Conservation (phyloP, 768 basidiomycete genomes). For the Kwoniella pini region DNA sequence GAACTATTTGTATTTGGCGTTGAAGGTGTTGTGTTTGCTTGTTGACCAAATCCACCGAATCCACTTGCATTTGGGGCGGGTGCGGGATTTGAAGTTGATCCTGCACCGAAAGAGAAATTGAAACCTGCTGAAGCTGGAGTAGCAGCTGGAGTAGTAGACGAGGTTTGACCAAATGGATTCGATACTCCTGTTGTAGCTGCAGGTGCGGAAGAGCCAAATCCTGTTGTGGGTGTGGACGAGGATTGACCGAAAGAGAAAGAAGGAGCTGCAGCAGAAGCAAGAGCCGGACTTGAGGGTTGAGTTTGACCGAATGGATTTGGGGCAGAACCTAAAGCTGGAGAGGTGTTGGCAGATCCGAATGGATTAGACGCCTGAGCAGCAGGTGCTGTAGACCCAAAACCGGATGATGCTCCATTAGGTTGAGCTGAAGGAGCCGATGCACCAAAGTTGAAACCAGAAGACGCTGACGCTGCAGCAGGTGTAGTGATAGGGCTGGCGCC, state of each 20-base stretch:
- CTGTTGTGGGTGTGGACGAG: neutral
- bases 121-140: slow-evolving; percentile 10
- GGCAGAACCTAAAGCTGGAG: slow-evolving; percentile 13
- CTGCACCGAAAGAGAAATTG: slow-evolving; percentile 17
- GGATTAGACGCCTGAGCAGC: slow-evolving; percentile 15
- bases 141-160: neutral
- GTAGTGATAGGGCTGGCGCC: neutral
- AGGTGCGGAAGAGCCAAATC: slow-evolving; percentile 4
- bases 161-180: slow-evolving; percentile 18
- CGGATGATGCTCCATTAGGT: slow-evolving; percentile 2
- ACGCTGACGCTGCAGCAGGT: slow-evolving; percentile 18
- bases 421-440: neutral
- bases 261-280: neutral
- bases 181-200: slow-evolving; percentile 8
- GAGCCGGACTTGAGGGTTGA: slow-evolving; percentile 8
- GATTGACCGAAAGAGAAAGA: slow-evolving; percentile 15
- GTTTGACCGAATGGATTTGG: slow-evolving; percentile 25
- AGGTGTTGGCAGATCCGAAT: slow-evolving; percentile 7
- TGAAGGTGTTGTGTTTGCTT: neutral
- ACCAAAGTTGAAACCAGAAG: slow-evolving; percentile 14
- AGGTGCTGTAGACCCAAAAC: slow-evolving; percentile 6
- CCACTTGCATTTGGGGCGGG: slow-evolving; percentile 6
- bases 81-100: slow-evolving; percentile 4
- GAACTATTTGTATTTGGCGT: neutral
- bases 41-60: slow-evolving; percentile 18